These are phyloP conservation scores for Eucalyptus marginata DNA, from an alignment of 345 rosid species.

Conservation along the genomic window DNA sequence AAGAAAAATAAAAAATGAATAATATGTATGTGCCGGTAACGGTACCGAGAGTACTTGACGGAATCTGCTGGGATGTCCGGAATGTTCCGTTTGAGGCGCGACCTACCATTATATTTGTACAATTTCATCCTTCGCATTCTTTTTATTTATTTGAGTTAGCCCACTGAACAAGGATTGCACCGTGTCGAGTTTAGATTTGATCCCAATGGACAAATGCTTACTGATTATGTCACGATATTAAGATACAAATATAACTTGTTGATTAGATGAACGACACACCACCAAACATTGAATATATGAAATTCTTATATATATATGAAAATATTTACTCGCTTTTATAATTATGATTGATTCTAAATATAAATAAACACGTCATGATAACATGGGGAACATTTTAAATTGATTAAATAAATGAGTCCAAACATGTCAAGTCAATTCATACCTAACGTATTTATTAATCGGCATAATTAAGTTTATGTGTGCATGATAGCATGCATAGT, in stretches of 20 bases:
- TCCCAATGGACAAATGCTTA: neutral
- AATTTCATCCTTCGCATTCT: neutral
- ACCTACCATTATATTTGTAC: neutral
- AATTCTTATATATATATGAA: neutral
- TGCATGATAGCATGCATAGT: neutral
- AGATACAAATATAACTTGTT: neutral
- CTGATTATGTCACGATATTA: neutral
- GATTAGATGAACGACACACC: neutral
- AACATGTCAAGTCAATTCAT: neutral
- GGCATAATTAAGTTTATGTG: too few species aligned
- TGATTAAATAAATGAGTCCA: neutral
- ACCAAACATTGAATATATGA: neutral
- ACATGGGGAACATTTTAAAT: neutral
- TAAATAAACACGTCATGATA: neutral
- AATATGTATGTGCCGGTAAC: neutral
- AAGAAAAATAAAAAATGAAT: neutral
- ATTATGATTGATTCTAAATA: neutral
- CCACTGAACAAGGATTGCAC: neutral
- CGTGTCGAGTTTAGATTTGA: neutral
- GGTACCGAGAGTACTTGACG: neutral
- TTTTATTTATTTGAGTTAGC: neutral
- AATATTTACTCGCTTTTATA: neutral
- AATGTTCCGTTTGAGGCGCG: neutral
- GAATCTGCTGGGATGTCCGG: neutral
- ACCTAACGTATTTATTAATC: too few species aligned